A percentile compares a stretch with the other conserved stretches of the same genome.
These are phyloP conservation scores for Colletotrichum chrysophilum DNA, from an alignment of 2,329 filamentous ascomycete genomes.

Conservation along the genomic window DNA sequence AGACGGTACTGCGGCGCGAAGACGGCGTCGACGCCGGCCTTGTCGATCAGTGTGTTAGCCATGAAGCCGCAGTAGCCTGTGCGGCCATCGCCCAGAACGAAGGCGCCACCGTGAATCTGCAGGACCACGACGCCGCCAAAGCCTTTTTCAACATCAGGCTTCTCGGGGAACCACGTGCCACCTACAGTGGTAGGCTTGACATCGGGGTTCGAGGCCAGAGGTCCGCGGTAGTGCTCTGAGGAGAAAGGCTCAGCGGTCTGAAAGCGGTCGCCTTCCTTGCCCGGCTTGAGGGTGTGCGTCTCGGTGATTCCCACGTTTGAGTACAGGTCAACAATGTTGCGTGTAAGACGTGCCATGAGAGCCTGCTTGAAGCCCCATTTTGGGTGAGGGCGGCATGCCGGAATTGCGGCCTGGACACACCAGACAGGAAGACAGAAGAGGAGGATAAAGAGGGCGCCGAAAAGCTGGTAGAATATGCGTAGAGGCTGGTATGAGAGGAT, in stretches of 20 bases:
- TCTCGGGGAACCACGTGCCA: constrained; percentile 27
- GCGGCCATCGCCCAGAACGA: constrained; percentile 34
- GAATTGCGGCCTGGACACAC: not conserved
- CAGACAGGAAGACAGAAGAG: not conserved
- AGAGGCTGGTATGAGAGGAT: not conserved
- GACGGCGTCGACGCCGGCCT: constrained; percentile 28
- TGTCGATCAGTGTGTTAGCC: constrained; percentile 25
- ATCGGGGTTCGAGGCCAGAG: constrained; percentile 7
- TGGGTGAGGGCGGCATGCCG: not conserved
- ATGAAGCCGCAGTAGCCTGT: constrained; percentile 32
- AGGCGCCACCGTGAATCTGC: constrained; percentile 38
- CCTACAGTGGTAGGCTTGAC: constrained; percentile 24
- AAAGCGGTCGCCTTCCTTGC: constrained; percentile 28
- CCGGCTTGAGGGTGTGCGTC: constrained; percentile 26
- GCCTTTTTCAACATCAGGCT: constrained; percentile 11
- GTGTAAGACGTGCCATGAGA: constrained; percentile 3
- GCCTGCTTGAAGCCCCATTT: constrained; percentile 9
- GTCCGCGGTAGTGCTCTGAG: constrained; percentile 22
- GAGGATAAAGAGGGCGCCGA: not conserved
- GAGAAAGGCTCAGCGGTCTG: constrained; percentile 21
- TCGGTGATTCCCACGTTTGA: constrained; percentile 10
- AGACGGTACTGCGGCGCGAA: constrained; percentile 38
- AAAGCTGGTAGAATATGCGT: not conserved
- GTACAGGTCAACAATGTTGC: not conserved
- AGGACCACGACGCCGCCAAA: constrained; percentile 24